Evolutionary conservation across 371 early-diverging fungal species (phyloP), one percentile per base, ranked within the genome.

Genomic region (Choanephora cucurbitarum): DNA sequence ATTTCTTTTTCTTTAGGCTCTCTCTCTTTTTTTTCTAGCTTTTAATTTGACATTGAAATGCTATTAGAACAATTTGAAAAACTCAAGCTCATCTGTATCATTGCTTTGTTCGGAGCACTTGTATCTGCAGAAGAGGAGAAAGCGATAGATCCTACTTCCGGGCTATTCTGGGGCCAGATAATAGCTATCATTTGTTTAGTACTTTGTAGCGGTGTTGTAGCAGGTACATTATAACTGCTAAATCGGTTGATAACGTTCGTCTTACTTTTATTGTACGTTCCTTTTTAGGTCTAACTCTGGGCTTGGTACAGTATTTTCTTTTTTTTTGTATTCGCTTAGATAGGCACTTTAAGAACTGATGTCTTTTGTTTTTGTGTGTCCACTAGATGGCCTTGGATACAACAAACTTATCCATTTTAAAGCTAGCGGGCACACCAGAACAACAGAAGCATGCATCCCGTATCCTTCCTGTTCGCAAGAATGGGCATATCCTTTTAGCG

Each of bases 401-500:
- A 15, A 80, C 79, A 17, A 84, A 81, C 51, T 64, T 87, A 39
- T 64, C 75, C 5, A 83, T 88, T 23, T 66, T 86, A 17, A 65
- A 81, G 18, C 68, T 77, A 8, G 88, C 90, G 19, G 95, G 88
- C 22, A 84, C 81, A 1, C 73, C 69, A 2, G 61, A 66, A 21
- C 86, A 94, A 52, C 70, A 76, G 43, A 46, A 55, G n/a, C 86
- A 84, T 55, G 92, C 91, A 0, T 73, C 57, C n/a, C 71, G 81
- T 19, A 90, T 92, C 49, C 75, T 79, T 64, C 93, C 93, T 13
- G 82, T 92, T 50, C 79, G 93, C 17, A 74, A 77, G 62, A 88
- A 89, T 56, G 85, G 89, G 24, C 92, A 92, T 60, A 79, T 88
- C 76, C 75, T 93, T 15, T 70, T 93, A 13, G 85, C 89, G 2